Conservation (phyloP, 257 asterid species). For the Perilla frutescens region DNA sequence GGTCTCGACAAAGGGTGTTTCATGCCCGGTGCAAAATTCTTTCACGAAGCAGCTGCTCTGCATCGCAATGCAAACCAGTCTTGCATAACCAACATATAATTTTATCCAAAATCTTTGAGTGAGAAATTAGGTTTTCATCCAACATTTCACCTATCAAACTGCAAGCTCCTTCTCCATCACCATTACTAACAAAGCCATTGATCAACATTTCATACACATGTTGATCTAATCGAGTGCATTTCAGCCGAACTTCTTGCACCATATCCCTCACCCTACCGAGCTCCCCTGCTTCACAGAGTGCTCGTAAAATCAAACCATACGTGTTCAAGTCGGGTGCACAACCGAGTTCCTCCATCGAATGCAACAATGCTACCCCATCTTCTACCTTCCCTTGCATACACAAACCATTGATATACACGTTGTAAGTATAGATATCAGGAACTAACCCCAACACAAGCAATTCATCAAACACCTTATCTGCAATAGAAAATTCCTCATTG, state of each 20-base stretch:
- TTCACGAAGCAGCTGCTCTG: conserved; percentile 40
- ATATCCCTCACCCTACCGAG: conserved; percentile 43
- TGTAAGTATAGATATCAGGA: conserved; percentile 71
- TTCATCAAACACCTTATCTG: conserved; percentile 80
- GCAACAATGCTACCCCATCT: conserved; percentile 56
- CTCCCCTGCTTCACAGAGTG: conserved; percentile 50
- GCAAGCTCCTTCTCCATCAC: conserved; percentile 48
- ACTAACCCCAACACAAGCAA: conserved; percentile 69
- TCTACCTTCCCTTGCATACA: conserved; percentile 64
- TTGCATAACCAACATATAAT: conserved; percentile 43
- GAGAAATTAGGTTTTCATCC: conserved; percentile 35
- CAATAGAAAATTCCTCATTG: conserved; percentile 46
- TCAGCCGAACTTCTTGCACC: conserved; percentile 43
- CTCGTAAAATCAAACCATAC: conserved; percentile 42
- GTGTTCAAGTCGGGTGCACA: conserved; percentile 60
- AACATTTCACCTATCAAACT: conserved; percentile 47
- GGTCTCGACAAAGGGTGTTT: too few relatives aligned
- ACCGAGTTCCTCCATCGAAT: conserved; percentile 67
- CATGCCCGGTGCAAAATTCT: too few relatives aligned
- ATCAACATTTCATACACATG: conserved; percentile 43
- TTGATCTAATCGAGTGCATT: conserved; percentile 44
- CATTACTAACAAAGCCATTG: conserved; percentile 36
- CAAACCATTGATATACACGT: conserved; percentile 57
- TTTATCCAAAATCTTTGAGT: conserved; percentile 38
- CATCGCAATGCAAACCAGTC: conserved; percentile 38